Evolutionary conservation across 1,139 yeast genomes (phyloP), one percentile per base, ranked within the genome.

Genomic region (Protomyces macrosporus): DNA sequence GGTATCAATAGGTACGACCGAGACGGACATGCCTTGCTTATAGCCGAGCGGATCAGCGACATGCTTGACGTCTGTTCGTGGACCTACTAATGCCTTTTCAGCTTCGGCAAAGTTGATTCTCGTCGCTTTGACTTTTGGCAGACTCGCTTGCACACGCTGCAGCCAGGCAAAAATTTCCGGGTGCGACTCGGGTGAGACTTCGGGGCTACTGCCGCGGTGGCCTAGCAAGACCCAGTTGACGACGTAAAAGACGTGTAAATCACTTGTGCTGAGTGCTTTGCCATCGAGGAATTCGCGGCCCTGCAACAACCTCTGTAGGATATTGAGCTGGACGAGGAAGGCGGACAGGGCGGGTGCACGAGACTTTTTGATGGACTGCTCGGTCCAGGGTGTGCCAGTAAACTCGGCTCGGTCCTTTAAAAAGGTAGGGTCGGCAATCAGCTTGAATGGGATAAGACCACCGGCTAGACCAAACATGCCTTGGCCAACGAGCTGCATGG

Each of bases 371-470:
- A 60, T 45, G 35, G 36, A 10, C 16, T 30, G 23, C 37, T 45
- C 40, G 30, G 57, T 35, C 63, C 63, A 60, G 16, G 63, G 58
- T n/a, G 57, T 56, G 10, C 63, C 63, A 1, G 63, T 53, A 39
- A 60, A 33, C n/a, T 32, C 58, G n/a, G 53, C 39, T 42, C 63
- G 7, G 40, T 60, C 63, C 33, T 36, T 36, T 37, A 60, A 36
- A 16, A 60, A 60, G n/a, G 52, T 56, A 39, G 53, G 53, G 45
- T 58, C 62, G 23, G 62, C 55, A 34, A 58, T 51, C 35, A 58
- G 40, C 23, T 16, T 14, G 35, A 30, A 51, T 7, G 62, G 62
- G 34, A 58, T 58, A 33, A 58, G 36, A 35, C 35, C 45, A 16
- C 56, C 62, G 35, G 37, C 39, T 16, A 39, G 36, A 16, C 45